A percentile compares a stretch with the other conserved stretches of the same genome.
phyloP scores from a whole-genome alignment of 345 rosid species.

The Turritis glabra region DNA sequence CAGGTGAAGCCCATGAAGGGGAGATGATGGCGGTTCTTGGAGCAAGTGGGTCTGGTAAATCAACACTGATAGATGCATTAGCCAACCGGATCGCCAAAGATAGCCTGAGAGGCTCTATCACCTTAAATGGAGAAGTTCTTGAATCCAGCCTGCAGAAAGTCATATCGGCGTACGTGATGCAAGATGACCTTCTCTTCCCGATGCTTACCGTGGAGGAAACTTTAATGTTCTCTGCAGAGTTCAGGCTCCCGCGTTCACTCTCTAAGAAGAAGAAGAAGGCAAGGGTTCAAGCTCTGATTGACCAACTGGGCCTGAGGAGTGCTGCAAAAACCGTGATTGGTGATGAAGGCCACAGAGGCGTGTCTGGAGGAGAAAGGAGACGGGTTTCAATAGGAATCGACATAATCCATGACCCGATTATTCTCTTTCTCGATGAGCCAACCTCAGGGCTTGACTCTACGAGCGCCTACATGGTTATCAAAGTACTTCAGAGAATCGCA shows the following conservation, averaged over 20 bases:
- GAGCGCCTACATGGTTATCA: conserved; percentile 91
- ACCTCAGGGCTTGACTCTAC: conserved; percentile 96
- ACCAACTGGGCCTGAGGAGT: conserved; percentile 66
- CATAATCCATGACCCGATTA: conserved; percentile 82
- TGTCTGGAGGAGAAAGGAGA: conserved; percentile 92
- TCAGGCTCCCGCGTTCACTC: conserved; percentile 85
- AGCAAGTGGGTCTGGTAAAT: conserved; percentile 93
- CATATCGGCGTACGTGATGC: conserved; percentile 96
- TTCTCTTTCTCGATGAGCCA: conserved; percentile 89
- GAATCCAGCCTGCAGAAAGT: conserved; percentile 75
- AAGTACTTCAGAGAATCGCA: conserved; percentile 85
- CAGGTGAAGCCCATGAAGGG: conserved; percentile 72
- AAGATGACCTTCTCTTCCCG: conserved; percentile 89
- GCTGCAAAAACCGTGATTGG: conserved; percentile 91
- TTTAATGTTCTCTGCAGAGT: conserved; percentile 90
- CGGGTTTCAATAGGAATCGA: conserved; percentile 83
- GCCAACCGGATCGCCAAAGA: conserved; percentile 77
- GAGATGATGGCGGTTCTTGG: conserved; percentile 96
- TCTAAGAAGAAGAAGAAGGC: conserved; percentile 69
- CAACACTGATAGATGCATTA: conserved; percentile 86
- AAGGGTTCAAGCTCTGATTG: conserved; percentile 84
- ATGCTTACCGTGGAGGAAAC: conserved; percentile 96
- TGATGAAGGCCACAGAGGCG: conserved; percentile 92
- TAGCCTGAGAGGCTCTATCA: conserved; percentile 73
- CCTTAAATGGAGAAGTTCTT: conserved; percentile 72